Conservation (phyloP, 441 rosid genomes). For the Omphalea diandra region DNA sequence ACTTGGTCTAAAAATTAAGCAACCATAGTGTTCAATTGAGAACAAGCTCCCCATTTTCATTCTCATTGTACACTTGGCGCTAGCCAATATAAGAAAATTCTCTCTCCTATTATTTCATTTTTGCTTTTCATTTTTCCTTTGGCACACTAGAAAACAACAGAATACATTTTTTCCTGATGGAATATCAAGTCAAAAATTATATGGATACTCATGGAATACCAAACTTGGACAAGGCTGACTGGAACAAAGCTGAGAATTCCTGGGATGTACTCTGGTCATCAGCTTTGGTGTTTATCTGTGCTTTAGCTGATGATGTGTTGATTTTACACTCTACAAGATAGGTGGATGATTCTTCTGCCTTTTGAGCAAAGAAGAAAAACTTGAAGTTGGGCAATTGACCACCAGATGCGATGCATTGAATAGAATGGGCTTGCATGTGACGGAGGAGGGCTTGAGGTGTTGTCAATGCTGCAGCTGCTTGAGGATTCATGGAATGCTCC, state of each 20-base stretch:
- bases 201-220: slow-evolving; percentile 38
- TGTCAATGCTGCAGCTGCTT: slow-evolving; percentile 67
- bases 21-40: no score
- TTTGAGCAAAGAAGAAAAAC: slow-evolving; percentile 95
- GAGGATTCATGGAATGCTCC: slow-evolving; percentile 70
- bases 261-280: slow-evolving; percentile 77
- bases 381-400: slow-evolving; percentile 90
- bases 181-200: neutral
- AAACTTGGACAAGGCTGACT: slow-evolving; percentile 67
- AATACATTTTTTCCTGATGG: neutral
- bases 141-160: neutral
- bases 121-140: neutral
- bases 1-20: no score
- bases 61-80: slow-evolving; percentile 16
- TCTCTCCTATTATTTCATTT: neutral
- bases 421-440: slow-evolving; percentile 86
- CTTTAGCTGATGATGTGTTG: slow-evolving; percentile 79
- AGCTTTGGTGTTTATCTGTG: slow-evolving; percentile 76
- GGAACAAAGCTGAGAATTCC: slow-evolving; percentile 61
- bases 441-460: slow-evolving; percentile 74
- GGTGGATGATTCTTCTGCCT: slow-evolving; percentile 62
- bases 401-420: slow-evolving; percentile 94
- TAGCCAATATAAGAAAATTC: neutral
- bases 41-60: neutral
- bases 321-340: slow-evolving; percentile 84